Conservation (phyloP, 2,329 filamentous ascomycete genomes). For the Helotiales sp. region DNA sequence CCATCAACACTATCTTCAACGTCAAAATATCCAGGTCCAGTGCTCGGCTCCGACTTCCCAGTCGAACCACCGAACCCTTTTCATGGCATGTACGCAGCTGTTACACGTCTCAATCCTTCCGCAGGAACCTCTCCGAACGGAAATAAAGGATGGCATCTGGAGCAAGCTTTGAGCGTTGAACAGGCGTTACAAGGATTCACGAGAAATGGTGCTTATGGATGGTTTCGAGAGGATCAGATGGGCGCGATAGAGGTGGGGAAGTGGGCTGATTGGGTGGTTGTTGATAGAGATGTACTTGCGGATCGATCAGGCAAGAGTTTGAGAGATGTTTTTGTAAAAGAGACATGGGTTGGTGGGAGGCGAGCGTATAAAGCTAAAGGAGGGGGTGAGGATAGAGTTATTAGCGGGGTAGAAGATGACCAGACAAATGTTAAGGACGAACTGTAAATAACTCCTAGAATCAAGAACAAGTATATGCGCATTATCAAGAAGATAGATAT, state of each 20-base stretch:
- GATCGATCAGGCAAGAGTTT: slow-evolving; percentile 50
- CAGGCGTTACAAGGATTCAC: slow-evolving; percentile 66
- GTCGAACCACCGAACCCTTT: slow-evolving; percentile 69
- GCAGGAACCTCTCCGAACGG: slow-evolving; percentile 52
- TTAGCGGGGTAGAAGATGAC: too few relatives aligned
- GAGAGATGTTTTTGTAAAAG: slow-evolving; percentile 54
- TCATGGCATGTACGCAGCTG: slow-evolving; percentile 68
- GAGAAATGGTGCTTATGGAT: slow-evolving; percentile 56
- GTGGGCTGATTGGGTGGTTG: slow-evolving; percentile 70
- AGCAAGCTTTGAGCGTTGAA: slow-evolving; percentile 58
- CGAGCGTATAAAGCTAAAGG: too few relatives aligned
- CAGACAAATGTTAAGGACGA: too few relatives aligned
- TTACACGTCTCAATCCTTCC: slow-evolving; percentile 59
- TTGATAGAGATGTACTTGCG: slow-evolving; percentile 56
- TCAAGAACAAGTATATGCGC: too few relatives aligned
- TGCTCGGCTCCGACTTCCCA: slow-evolving; percentile 71
- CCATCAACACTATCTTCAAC: slow-evolving; percentile 30
- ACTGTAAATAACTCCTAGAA: too few relatives aligned
- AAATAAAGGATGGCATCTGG: slow-evolving; percentile 54
- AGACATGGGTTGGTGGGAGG: slow-evolving; percentile 68
- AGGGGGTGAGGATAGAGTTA: too few relatives aligned
- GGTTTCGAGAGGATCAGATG: slow-evolving; percentile 57
- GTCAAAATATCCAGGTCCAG: slow-evolving; percentile 37
- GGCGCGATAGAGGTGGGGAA: slow-evolving; percentile 60
- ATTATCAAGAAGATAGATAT: too few relatives aligned